Percentiles rank a stretch among this genome's conserved stretches.
Evolutionary conservation across 2,329 filamentous ascomycete species (phyloP).

Genomic region (Calonectria crousiana): DNA sequence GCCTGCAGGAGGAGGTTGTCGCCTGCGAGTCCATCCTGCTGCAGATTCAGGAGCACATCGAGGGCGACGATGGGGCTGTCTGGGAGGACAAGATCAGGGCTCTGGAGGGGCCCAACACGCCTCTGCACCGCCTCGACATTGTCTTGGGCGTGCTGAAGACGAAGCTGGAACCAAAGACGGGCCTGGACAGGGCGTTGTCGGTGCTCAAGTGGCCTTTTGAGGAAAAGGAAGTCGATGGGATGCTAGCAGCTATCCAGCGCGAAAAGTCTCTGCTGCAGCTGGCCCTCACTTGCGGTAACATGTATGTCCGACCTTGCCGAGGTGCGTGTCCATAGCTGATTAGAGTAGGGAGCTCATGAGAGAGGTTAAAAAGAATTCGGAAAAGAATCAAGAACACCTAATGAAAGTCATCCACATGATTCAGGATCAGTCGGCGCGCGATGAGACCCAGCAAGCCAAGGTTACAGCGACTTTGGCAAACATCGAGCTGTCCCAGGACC

Average conservation of each 20-base stretch:
- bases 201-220: not conserved
- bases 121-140: not conserved
- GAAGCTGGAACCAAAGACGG: not conserved
- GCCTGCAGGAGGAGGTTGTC: not conserved
- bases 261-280: not conserved
- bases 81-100: not conserved
- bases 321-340: not conserved
- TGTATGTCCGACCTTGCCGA: not conserved
- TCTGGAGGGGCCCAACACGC: not conserved
- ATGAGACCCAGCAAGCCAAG: not conserved
- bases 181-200: not conserved
- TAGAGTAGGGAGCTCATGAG: not conserved
- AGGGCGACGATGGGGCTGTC: not conserved
- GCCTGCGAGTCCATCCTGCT: not conserved
- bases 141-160: not conserved
- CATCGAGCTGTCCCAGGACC: not conserved
- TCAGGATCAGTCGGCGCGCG: not conserved
- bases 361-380: not conserved
- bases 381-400: not conserved
- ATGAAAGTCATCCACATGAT: not conserved
- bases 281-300: not conserved
- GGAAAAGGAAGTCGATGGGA: not conserved
- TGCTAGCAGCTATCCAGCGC: not conserved
- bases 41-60: not conserved
- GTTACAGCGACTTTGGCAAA: not conserved